Percentiles rank a stretch among this genome's conserved stretches.
phyloP scores from a whole-genome alignment of 192 early-diverging fungal species.

The Backusella australiensis region DNA sequence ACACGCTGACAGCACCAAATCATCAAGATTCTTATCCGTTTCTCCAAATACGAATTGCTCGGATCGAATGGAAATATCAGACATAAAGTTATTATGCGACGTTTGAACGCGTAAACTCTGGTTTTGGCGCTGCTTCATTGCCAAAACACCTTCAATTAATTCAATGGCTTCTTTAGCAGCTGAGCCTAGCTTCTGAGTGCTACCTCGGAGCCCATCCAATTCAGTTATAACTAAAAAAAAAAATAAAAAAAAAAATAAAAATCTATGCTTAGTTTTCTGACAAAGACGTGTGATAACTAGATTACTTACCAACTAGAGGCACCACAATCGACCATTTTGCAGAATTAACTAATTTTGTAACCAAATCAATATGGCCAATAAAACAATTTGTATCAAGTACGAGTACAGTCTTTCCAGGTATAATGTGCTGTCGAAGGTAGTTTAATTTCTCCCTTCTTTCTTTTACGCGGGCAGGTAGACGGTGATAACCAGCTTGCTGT shows the following conservation, averaged over 20 bases:
- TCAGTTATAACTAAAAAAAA: conserved; percentile 49
- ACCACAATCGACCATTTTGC: conserved; percentile 52
- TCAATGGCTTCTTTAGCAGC: conserved; percentile 42
- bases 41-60: conserved; percentile 54
- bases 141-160: conserved; percentile 43
- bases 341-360: conserved; percentile 41
- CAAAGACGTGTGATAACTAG: too few relatives aligned
- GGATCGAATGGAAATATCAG: conserved; percentile 51
- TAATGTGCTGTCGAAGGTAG: conserved; percentile 16
- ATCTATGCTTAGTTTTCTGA: neutral
- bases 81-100: conserved; percentile 52
- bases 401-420: conserved; percentile 37
- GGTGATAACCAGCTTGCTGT: conserved; percentile 8
- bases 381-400: conserved; percentile 62
- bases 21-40: conserved; percentile 59
- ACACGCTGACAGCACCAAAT: conserved; percentile 53
- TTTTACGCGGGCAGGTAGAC: conserved; percentile 16
- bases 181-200: conserved; percentile 48
- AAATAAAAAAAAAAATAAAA: conserved; percentile 35
- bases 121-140: conserved; percentile 28
- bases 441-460: conserved; percentile 17
- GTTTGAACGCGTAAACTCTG: conserved; percentile 48
- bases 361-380: conserved; percentile 44
- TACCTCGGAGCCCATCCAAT: conserved; percentile 51
- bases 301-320: conserved; percentile 46